Evolutionary conservation across 208 protist species (phyloP).

Genomic region (Leishmania major): DNA sequence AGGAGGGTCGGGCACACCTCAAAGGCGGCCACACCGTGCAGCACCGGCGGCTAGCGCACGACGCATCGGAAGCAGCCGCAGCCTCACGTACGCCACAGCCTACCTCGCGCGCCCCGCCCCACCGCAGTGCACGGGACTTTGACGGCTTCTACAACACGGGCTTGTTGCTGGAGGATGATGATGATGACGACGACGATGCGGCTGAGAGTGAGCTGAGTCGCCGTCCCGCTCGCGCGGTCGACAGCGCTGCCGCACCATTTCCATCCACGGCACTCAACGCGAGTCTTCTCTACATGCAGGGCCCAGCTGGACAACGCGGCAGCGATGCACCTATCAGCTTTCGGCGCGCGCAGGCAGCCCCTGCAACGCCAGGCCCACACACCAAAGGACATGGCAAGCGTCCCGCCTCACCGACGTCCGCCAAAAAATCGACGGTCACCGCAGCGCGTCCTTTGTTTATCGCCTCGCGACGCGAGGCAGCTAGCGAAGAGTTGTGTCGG

Average conservation of each 20-base stretch:
- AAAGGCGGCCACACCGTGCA: background rate
- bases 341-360: background rate
- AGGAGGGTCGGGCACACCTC: background rate
- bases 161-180: slow-evolving; percentile 11
- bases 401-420: background rate
- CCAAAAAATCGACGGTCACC: background rate
- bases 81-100: background rate
- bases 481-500: slow-evolving; percentile 2
- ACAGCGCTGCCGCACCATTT: background rate
- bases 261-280: background rate
- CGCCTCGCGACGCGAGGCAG: background rate
- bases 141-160: slow-evolving; percentile 31
- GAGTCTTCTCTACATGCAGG: background rate
- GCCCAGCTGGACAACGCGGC: background rate
- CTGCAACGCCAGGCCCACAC: background rate
- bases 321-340: background rate
- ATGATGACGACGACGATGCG: slow-evolving; percentile 13
- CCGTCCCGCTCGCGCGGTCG: background rate
- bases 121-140: background rate
- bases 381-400: background rate
- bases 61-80: background rate
- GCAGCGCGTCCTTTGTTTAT: background rate
- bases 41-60: too few relatives aligned
- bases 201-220: background rate
- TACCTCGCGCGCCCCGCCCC: background rate